These are phyloP conservation scores for Tylopilus sp. DNA, from an alignment of 768 basidiomycete genomes.

Conservation along the genomic window DNA sequence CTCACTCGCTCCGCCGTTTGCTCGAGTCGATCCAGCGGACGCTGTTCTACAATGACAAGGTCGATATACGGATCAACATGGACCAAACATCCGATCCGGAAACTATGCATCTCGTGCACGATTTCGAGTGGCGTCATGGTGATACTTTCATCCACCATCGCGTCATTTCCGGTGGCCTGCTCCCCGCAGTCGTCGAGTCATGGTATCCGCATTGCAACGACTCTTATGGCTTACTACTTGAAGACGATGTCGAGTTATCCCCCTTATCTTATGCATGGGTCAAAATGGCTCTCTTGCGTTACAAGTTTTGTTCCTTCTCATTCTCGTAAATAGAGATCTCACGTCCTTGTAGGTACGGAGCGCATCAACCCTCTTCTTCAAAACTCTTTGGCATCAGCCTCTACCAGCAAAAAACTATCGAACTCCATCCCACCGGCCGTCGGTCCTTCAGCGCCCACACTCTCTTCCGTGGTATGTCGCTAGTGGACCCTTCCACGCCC, in stretches of 20 bases:
- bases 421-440: slow-evolving; percentile 66
- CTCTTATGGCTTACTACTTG: slow-evolving; percentile 75
- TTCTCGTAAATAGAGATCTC: neutral
- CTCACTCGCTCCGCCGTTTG: slow-evolving; percentile 65
- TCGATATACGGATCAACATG: slow-evolving; percentile 66
- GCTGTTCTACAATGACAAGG: slow-evolving; percentile 64
- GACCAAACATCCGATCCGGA: slow-evolving; percentile 69
- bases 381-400: slow-evolving; percentile 77
- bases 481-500: slow-evolving; percentile 52
- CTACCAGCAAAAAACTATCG: slow-evolving; percentile 82
- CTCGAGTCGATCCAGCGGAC: slow-evolving; percentile 55
- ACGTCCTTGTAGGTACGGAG: slow-evolving; percentile 51
- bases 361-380: slow-evolving; percentile 34
- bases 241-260: slow-evolving; percentile 85
- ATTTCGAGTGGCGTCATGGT: slow-evolving; percentile 61
- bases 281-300: slow-evolving; percentile 75
- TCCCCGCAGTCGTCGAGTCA: slow-evolving; percentile 82
- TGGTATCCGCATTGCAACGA: slow-evolving; percentile 80
- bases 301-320: slow-evolving; percentile 52
- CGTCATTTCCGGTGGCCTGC: slow-evolving; percentile 72
- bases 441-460: slow-evolving; percentile 61
- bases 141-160: slow-evolving; percentile 62
- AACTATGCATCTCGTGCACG: slow-evolving; percentile 51
- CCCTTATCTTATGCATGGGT: slow-evolving; percentile 83
- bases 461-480: slow-evolving; percentile 44